A percentile compares a stretch with the other conserved stretches of the same genome.
Conservation (phyloP, 2,329 filamentous ascomycete genomes). For the Alternaria arborescens region DNA sequence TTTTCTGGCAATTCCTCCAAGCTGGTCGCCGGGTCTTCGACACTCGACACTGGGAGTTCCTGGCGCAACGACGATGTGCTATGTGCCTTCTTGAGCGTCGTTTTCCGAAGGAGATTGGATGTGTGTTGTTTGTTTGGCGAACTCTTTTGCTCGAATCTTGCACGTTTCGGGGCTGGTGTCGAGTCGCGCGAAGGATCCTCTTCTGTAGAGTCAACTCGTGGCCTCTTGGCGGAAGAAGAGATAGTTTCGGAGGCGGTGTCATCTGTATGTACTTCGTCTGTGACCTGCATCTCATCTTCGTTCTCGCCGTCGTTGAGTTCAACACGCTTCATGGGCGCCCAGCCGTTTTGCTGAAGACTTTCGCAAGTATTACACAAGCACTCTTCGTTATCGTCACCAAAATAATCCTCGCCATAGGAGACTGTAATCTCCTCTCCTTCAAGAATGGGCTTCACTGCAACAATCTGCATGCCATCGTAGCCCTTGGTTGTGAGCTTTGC, state of each 20-base stretch:
- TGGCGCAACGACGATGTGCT: constrained; percentile 43
- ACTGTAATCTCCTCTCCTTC: constrained; percentile 96
- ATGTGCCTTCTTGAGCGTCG: constrained; percentile 44
- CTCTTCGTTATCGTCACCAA: constrained; percentile 93
- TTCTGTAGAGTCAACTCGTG: constrained; percentile 32
- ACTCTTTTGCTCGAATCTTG: constrained; percentile 21
- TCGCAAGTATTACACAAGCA: constrained; percentile 93
- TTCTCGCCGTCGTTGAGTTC: constrained; percentile 45
- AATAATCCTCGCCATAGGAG: constrained; percentile 94
- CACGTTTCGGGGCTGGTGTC: constrained; percentile 25
- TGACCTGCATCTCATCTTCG: constrained; percentile 20
- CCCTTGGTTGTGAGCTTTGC: constrained; percentile 85
- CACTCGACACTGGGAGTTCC: constrained; percentile 44
- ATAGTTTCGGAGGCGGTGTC: constrained; percentile 6
- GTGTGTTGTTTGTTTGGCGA: constrained; percentile 20
- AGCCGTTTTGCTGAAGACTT: constrained; percentile 77
- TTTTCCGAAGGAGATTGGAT: constrained; percentile 31
- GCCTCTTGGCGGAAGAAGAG: constrained; percentile 37
- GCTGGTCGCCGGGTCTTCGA: constrained; percentile 39
- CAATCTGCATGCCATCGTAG: constrained; percentile 87
- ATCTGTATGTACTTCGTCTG: constrained; percentile 7
- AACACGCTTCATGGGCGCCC: constrained; percentile 64
- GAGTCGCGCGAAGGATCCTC: constrained; percentile 24
- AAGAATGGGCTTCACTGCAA: constrained; percentile 82
- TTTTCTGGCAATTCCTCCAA: constrained; percentile 25